Base-by-base conservation (phyloP, 768 basidiomycete genomes). In the Scleroderma bovista region DNA sequence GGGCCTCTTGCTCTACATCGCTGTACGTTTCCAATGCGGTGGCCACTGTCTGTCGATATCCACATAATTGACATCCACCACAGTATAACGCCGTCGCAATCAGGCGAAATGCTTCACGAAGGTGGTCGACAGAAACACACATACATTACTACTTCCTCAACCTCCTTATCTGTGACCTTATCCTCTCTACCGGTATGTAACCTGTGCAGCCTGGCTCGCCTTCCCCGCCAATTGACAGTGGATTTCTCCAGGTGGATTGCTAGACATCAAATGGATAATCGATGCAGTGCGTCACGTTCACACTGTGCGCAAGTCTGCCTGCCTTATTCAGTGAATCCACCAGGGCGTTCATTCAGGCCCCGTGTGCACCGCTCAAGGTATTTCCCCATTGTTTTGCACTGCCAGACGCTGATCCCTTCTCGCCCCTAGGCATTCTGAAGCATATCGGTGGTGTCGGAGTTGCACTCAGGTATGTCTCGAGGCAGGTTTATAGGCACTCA, bases 381-480 rank as follows among this genome's bases (percentile, higher is more conserved):
- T 36, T 22, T 34, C 47, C 22, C 19, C 36, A 19, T 33, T 34
- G 16, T 23, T 46, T 44, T 23, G n/a, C n/a, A n/a, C 23, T 19
- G 32, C 12, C 3, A 12, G 16, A 2, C 9, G 7, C 13, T 15
- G 20, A 17, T 15, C n/a, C 17, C 45, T 23, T 45, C 26, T 24
- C 22, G 19, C 6, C 22, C 34, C 26, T 31, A 71, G 71, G 70
- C 32, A 58, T 68, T 6, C 55, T 72, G 51, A 69, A 72, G 48
- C 65, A 74, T 43, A 55, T 68, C 24, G 72, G 72, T 3, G 72
- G 72, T 51, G 72, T 72, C 13, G 70, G 70, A 5, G 70, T 72
- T 13, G 71, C 72, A 22, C 51, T 74, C 13, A 66, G 63, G 70
- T 70, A 52, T 29, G 15, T 48, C 10, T 24, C 20, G 12, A 3